Evolutionary conservation across 2,329 filamentous ascomycete species (phyloP), one percentile per base, ranked within the genome.

Genomic region (Byssothecium circinans): DNA sequence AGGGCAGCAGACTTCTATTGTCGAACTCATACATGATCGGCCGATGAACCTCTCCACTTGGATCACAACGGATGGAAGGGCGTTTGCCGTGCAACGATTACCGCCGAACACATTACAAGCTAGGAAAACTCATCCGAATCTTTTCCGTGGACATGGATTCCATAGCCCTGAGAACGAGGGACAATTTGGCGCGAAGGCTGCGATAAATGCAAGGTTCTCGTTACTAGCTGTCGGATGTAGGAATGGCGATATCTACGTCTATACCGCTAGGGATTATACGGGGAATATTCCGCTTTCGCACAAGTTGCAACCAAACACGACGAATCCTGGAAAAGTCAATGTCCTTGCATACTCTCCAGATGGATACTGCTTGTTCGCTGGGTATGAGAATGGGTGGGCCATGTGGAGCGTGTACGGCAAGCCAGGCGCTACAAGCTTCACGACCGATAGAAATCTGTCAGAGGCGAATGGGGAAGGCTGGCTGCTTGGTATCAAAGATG

Each of bases 371-470:
- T 80, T 99, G 8, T 96, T 99, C 71, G 91, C 88, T 35, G 94
- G 92, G 1, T 97, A 92, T 64, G 86, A 94, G 61, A 85, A 86
- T 49, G 95, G 94, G 0, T 99, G 94, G 94, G 87, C 89, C 4
- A 92, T 86, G 38, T 99, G 92, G 92, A 97, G 92, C 68, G 94
- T 97, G 30, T 99, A 95, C 71, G 94, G 94, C 27, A 96, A 96
- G 70, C 81, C 87, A 2, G 86, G 91, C 12, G 91, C 87, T 45
- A 89, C 84, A 58, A 96, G 89, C 65, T 97, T 97, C 67, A 79
- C 81, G 6, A 79, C 82, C 11, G 88, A 95, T 60, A 75, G 78
- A 20, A 72, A 75, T 2, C 76, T 90, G 30, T 83, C 85, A 2
- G 74, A 80, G 40, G 74, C 75, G 6, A 92, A 94, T 61, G 81